Evolutionary conservation across 371 early-diverging fungal genomes (phyloP), one percentile per base, ranked within the genome.

Genomic region (Zancudomyces culisetae): DNA sequence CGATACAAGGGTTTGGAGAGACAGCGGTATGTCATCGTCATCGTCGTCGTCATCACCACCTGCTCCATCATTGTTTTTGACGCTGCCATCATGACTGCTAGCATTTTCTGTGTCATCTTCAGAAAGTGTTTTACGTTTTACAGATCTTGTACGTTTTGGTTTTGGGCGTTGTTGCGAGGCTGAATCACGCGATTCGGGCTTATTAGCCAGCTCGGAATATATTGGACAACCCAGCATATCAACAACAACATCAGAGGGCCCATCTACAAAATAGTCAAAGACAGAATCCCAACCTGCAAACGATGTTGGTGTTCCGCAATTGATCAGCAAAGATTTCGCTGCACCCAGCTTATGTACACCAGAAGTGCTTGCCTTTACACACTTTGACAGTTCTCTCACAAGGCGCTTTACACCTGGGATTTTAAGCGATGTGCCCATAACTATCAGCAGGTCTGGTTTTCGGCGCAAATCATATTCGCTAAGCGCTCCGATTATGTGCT

Each of bases 361-460:
- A 15, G 27, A 35, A 0, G 66, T 20, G 45, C 66, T 56, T 21
- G 55, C 49, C 24, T 54, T 60, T 28, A 66, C 66, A 40, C 59
- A 53, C 24, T 58, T 55, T 0, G 66, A 52, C 57, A 66, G 60
- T 21, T 66, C 66, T 21, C 45, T 43, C 27, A 66, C 59, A 58
- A 66, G 62, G 8, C 66, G 56, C 49, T 66, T 66, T 21, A 66
- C 60, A 2, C 66, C 66, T 3, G 66, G 66, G 10, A 66, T 66
- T 55, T 53, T 52, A 27, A 66, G 42, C 49, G 66, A 66, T 1
- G 99, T 99, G 24, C 99, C 99, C 74, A 99, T 93, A 18, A 99
- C 94, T 26, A 99, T 75, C 57, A 98, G 63, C 27, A 98, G 62
- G 66, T 94, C 92, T 2, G 93, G 91, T 0, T 64, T 50, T 29